phyloP scores from a whole-genome alignment of 768 basidiomycete genomes.

The Leccinum boreale region DNA sequence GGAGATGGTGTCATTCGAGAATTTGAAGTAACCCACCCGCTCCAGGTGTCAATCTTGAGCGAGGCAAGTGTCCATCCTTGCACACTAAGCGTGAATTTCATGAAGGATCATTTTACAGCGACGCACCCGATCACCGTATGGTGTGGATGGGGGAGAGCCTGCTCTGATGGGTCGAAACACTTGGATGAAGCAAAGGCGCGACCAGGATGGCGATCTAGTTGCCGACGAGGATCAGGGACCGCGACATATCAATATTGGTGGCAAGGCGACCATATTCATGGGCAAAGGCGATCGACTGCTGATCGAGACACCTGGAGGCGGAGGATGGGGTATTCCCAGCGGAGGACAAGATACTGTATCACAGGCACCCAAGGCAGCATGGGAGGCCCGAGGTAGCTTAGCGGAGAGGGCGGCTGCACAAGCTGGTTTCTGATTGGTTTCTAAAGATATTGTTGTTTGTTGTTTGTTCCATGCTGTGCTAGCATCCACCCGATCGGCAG shows the following conservation, averaged over 20 bases:
- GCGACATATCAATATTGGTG: constrained; percentile 80
- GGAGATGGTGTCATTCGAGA: constrained; percentile 85
- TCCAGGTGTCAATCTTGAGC: constrained; percentile 86
- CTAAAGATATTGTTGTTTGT: neutral
- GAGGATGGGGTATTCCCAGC: constrained; percentile 66
- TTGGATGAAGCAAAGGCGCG: constrained; percentile 74
- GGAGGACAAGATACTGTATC: constrained; percentile 7
- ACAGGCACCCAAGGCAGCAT: constrained; percentile 36
- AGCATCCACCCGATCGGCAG: too few relatives aligned
- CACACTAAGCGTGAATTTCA: neutral
- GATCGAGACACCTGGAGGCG: constrained; percentile 89
- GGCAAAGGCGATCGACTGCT: constrained; percentile 79
- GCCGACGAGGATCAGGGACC: constrained; percentile 35
- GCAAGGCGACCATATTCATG: constrained; percentile 85
- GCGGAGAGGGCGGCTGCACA: constrained; percentile 62
- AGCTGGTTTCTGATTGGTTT: constrained; percentile 47
- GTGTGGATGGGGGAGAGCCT: constrained; percentile 73
- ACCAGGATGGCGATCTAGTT: constrained; percentile 64
- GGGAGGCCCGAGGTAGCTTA: constrained; percentile 73
- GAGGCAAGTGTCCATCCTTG: constrained; percentile 49
- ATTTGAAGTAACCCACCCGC: constrained; percentile 73
- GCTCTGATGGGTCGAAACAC: constrained; percentile 76
- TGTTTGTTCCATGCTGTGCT: neutral
- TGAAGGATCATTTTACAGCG: constrained; percentile 42
- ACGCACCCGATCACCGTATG: constrained; percentile 83